Base-by-base conservation (phyloP, 306 rosid genomes). In the Ammopiptanthus mongolicus region DNA sequence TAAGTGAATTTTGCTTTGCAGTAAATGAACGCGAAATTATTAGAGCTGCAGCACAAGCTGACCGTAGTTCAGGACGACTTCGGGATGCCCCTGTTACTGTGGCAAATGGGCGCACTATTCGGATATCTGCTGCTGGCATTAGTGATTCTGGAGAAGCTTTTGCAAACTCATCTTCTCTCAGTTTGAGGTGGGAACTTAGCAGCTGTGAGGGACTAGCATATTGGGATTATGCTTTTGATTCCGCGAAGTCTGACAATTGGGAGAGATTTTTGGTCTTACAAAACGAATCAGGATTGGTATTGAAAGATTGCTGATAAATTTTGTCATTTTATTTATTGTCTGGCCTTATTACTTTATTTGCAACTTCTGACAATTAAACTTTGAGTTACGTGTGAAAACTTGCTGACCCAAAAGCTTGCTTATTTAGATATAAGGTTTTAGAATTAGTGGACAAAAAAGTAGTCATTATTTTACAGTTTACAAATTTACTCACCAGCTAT, bases 151-250 rank as follows among this genome's bases (percentile, higher is more conserved):
- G 95, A 55, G 93, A 91, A 84, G 84, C 89, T 70, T 94, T 88
- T 87, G 95, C 95, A 67, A 94, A 94, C 74, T 90, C 97, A 78
- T 94, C 98, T 82, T 91, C 96, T 58, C 90, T 91, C 67, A 74
- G 60, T 84, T 85, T 94, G 91, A 84, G 82, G 75, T 94, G 98
- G 98, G 95, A 86, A 72, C 94, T 94, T 70, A 64, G 85, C 70
- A 69, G 82, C 80, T 91, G 96, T 81, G 88, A 83, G 50, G 94
- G 89, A 76, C 78, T 91, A 63, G 97, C 93, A 66, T 74, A 85
- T 71, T 94, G 97, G 98, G 89, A 84, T 73, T 85, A 83, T 61
- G 75, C 80, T 69, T 62, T 71, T 80, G 86, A 87, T 77, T 69
- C 67, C 33, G 73, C 58, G 83, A 81, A 80, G 84, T 71, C 82